These are phyloP conservation scores for Coelastrella sp. DNA, from an alignment of 139 green algal genomes.

Conservation along the genomic window DNA sequence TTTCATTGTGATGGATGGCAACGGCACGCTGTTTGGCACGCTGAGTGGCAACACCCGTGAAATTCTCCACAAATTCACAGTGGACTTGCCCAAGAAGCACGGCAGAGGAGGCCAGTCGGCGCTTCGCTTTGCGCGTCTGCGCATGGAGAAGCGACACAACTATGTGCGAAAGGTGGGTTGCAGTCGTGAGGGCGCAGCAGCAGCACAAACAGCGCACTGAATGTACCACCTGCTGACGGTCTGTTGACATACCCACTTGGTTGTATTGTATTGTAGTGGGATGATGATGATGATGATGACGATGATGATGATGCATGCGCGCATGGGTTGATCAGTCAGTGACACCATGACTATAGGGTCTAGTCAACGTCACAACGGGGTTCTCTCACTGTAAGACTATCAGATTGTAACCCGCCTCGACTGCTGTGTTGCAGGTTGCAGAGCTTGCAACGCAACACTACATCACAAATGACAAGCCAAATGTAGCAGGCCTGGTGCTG, in stretches of 20 bases:
- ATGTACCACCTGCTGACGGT: too few species aligned
- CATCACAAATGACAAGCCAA: conserved; percentile 90
- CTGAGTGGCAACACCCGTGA: conserved; percentile 97
- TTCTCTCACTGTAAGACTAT: too few species aligned
- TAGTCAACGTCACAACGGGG: too few species aligned
- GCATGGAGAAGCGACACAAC: conserved; percentile 99
- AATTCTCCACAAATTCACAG: conserved; percentile 95
- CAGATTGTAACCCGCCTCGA: neutral
- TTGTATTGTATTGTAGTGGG: too few species aligned
- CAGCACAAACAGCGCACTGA: too few species aligned
- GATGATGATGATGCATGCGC: too few species aligned
- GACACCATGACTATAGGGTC: too few species aligned
- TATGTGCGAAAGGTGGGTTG: conserved; percentile 94
- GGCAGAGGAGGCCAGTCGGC: conserved; percentile 96
- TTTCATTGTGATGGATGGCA: conserved; percentile 99
- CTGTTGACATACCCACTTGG: too few species aligned
- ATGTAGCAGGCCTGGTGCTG: conserved; percentile 96
- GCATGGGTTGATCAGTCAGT: too few species aligned
- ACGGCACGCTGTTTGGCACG: conserved; percentile 96
- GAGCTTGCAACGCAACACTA: conserved; percentile 93
- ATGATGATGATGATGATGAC: too few species aligned
- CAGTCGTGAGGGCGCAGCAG: too few species aligned
- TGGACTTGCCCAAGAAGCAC: conserved; percentile 99
- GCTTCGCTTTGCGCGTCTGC: conserved; percentile 97
- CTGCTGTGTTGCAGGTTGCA: conserved; percentile 69